Conservation (phyloP, 306 rosid species). For the Cucumis sativus region Cucumber_9930_V3 NC_026656.2:21672001-21672500, state of each 20-base stretch:
- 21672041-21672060: constrained; percentile 9
- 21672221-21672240: constrained; percentile 75
- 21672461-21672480: neutral
- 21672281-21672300: constrained; percentile 21
- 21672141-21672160: constrained; percentile 78
- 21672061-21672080: constrained; percentile 70
- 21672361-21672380: neutral
- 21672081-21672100: constrained; percentile 48
- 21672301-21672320: neutral
- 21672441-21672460: neutral
- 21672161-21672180: constrained; percentile 99
- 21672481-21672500: neutral
- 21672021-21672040: constrained; percentile 13
- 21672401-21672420: neutral
- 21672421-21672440: neutral
- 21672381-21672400: neutral
- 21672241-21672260: constrained; percentile 92
- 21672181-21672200: constrained; percentile 83
- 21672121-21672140: constrained; percentile 85
- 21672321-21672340: constrained; percentile 4
- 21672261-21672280: constrained; percentile 93
- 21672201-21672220: constrained; percentile 87
- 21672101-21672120: constrained; percentile 84
- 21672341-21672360: neutral
- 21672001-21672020: neutral